Conservation (phyloP, 768 basidiomycete species). For the Tubosaeta sp. region DNA sequence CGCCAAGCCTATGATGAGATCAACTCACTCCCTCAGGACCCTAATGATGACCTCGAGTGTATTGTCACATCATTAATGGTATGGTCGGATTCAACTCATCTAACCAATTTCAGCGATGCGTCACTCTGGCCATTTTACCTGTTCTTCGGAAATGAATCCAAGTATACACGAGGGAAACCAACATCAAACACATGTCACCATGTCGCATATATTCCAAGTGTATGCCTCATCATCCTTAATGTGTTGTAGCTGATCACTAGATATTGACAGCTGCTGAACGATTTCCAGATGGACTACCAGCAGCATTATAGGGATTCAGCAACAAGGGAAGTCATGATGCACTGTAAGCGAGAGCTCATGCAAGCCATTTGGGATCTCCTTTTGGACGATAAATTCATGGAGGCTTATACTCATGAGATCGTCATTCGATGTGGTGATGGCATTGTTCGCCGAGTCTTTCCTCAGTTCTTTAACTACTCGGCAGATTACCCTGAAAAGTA, state of each 20-base stretch:
- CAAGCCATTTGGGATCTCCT: conserved; percentile 20
- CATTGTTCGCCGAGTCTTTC: conserved; percentile 11
- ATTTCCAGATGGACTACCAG: neutral
- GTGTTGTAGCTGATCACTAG: no score
- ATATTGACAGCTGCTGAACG: neutral
- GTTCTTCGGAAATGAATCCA: no score
- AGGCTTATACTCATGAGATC: conserved; percentile 15
- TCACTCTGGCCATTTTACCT: conserved; percentile 25
- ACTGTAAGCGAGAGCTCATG: conserved; percentile 19
- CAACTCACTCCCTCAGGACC: neutral
- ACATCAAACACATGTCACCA: neutral
- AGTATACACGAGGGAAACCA: neutral
- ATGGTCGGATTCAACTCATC: conserved; percentile 31
- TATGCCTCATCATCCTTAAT: neutral
- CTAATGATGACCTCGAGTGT: neutral
- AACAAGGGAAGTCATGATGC: conserved; percentile 1
- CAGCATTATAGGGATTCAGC: neutral
- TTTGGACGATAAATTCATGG: conserved; percentile 20
- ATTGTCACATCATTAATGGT: conserved; percentile 18
- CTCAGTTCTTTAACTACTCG: conserved; percentile 18
- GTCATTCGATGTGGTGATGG: conserved; percentile 15
- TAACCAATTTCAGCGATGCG: conserved; percentile 28
- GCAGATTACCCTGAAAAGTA: conserved; percentile 28
- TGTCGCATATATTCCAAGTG: neutral
- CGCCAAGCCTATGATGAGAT: neutral